Evolutionary conservation across 164 flowering plant species (phyloP), one percentile per base, ranked within the genome.

Genomic region (Litsea cubeba): DNA sequence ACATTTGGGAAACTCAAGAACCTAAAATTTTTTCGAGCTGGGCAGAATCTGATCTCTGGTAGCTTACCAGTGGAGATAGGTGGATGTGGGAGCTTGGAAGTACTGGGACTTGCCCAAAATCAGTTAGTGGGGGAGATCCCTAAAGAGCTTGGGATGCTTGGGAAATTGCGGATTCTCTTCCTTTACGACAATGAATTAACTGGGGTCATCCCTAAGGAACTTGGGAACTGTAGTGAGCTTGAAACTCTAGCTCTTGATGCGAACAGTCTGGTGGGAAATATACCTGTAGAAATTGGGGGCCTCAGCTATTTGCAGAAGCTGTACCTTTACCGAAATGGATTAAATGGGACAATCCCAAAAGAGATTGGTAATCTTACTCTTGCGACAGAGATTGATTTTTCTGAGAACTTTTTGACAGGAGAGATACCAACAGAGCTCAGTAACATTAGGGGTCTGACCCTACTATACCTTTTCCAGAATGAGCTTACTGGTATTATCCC

Each of bases 101-200:
- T 78, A 58, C 86, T 95, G 75, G 99, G 99, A 71, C 88, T 93
- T 30, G 98, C 98, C 12, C 94, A 93, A 67, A 95, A 93, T 74
- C 6, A 73, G 8, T 50, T 95, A 30, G 87, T 67, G 68, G 97
- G 98, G 22, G 78, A 83, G 70, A 50, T 95, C 60, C 98, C 98
- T 0, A 87, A 79, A 76, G 91, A 87, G 71, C 71, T 95, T 64
- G 97, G 98, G 35, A 82, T 83, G 94, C 93, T 95, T 12, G 22
- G 60, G 62, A 88, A 71, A 51, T 77, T 95, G 82, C 85, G 68
- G 2, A 91, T 86, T 25, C 54, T 95, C 58, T 73, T 91, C 70
- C 87, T 95, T 64, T 88, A 87, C 90, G 82, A 76, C 30, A 95
- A 95, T 79, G 86, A 80, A 70, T 72, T 95, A 46, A 79, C 94